phyloP scores from a whole-genome alignment of 176 grass and related monocot genomes.

The Eragrostis nindensis region DNA sequence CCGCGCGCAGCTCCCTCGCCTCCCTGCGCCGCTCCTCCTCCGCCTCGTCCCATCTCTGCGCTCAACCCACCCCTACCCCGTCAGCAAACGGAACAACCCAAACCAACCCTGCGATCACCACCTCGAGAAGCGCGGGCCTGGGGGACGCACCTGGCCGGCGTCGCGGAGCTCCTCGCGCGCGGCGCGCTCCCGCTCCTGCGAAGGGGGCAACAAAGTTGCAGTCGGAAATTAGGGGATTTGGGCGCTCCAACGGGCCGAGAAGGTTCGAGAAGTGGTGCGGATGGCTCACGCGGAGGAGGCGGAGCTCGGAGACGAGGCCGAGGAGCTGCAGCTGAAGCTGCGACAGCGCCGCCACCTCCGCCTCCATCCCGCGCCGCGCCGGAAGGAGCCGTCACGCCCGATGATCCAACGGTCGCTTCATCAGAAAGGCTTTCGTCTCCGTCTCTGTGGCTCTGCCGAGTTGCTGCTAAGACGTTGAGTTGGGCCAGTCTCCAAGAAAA shows the following conservation, averaged over 20 bases:
- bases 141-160: conserved; percentile 33
- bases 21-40: conserved; percentile 47
- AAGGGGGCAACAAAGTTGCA: neutral
- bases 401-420: conserved; percentile 13
- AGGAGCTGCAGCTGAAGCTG: conserved; percentile 82
- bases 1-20: conserved; percentile 37
- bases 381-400: neutral
- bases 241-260: neutral
- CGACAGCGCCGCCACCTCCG: conserved; percentile 64
- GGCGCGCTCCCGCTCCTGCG: conserved; percentile 73
- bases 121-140: neutral
- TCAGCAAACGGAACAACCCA: neutral
- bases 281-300: conserved; percentile 52
- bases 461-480: no score
- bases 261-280: neutral
- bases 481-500: no score
- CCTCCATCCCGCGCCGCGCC: conserved; percentile 40
- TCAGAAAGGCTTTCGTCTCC: no score
- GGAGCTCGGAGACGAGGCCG: conserved; percentile 55
- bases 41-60: conserved; percentile 50
- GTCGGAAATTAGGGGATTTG: neutral
- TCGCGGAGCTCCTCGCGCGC: conserved; percentile 62
- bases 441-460: no score
- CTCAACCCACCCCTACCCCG: neutral
- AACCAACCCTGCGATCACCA: neutral